These are phyloP conservation scores for Fistulinella cinereoalba DNA, from an alignment of 1,284 basidiomycete species.

Conservation along the genomic window DNA sequence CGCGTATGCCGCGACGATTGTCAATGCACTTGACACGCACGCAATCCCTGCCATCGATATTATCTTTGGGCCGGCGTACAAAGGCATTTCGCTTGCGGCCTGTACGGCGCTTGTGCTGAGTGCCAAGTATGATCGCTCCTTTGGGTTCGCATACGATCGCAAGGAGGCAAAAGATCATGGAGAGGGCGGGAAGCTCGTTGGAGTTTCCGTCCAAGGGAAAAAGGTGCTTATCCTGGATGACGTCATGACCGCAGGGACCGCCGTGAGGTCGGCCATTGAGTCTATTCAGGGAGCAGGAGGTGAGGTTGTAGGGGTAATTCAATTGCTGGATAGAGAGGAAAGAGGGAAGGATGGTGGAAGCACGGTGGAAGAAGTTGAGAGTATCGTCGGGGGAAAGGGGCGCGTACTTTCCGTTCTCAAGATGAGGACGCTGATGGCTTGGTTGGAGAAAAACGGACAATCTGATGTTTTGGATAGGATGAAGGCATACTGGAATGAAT, in stretches of 20 bases:
- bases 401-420: slow-evolving; percentile 75
- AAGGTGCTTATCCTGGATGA: slow-evolving; percentile 91
- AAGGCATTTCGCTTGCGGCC: slow-evolving; percentile 94
- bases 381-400: slow-evolving; percentile 62
- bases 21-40: slow-evolving; percentile 40
- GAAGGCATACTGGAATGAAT: slow-evolving; percentile 78
- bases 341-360: slow-evolving; percentile 67
- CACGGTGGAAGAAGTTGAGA: slow-evolving; percentile 85
- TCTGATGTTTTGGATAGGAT: slow-evolving; percentile 70
- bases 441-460: slow-evolving; percentile 71
- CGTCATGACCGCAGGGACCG: slow-evolving; percentile 96
- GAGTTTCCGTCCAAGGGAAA: slow-evolving; percentile 76
- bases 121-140: slow-evolving; percentile 60
- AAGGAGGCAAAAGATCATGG: slow-evolving; percentile 97
- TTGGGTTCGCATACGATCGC: slow-evolving; percentile 89
- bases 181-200: slow-evolving; percentile 94
- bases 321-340: slow-evolving; percentile 90
- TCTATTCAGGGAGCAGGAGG: slow-evolving; percentile 68
- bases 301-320: slow-evolving; percentile 86
- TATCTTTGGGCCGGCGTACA: slow-evolving; percentile 97
- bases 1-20: slow-evolving; percentile 87
- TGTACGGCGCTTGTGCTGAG: slow-evolving; percentile 80
- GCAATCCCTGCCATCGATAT: slow-evolving; percentile 78
- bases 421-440: slow-evolving; percentile 84
- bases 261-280: slow-evolving; percentile 78